Percentiles rank a stretch among this genome's conserved stretches.
phyloP scores from a whole-genome alignment of 1,139 yeast species.

The Scheffersomyces quercinus region DNA sequence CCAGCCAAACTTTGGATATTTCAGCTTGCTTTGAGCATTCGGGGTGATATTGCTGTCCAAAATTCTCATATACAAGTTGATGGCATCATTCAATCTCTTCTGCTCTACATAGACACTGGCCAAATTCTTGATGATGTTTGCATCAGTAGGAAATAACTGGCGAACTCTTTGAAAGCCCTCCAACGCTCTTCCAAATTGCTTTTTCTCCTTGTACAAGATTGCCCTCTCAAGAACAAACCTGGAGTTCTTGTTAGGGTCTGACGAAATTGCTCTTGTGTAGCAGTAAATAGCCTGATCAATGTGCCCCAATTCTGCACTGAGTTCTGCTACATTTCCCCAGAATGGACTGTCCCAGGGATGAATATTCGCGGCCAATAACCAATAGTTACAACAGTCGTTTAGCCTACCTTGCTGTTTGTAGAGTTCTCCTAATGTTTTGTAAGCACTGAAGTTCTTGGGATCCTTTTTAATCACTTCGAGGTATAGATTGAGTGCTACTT shows the following conservation, averaged over 20 bases:
- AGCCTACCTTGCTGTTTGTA: slow-evolving; percentile 66
- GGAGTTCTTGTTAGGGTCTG: slow-evolving; percentile 53
- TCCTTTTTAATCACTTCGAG: slow-evolving; percentile 77
- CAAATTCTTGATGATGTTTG: slow-evolving; percentile 64
- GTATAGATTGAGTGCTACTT: slow-evolving; percentile 64
- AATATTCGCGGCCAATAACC: slow-evolving; percentile 83
- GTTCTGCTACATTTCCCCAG: slow-evolving; percentile 83
- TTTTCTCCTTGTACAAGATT: slow-evolving; percentile 61
- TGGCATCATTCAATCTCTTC: slow-evolving; percentile 77
- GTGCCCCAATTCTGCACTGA: slow-evolving; percentile 71
- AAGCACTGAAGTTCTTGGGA: slow-evolving; percentile 77
- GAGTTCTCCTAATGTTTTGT: slow-evolving; percentile 82
- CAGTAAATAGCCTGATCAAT: slow-evolving; percentile 81
- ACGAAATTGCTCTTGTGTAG: slow-evolving; percentile 69
- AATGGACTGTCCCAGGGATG: slow-evolving; percentile 76
- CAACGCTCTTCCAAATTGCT: slow-evolving; percentile 69
- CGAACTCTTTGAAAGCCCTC: slow-evolving; percentile 71
- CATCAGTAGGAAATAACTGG: slow-evolving; percentile 59
- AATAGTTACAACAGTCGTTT: slow-evolving; percentile 74
- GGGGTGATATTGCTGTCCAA: slow-evolving; percentile 55
- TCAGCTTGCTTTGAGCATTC: slow-evolving; percentile 24
- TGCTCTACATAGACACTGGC: slow-evolving; percentile 79
- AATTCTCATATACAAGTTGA: slow-evolving; percentile 68
- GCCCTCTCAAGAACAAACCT: slow-evolving; percentile 63
- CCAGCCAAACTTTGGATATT: slow-evolving; percentile 69